Evolutionary conservation across 208 protist genomes (phyloP), one percentile per base, ranked within the genome.

Genomic region (Leishmania aethiopica): DNA sequence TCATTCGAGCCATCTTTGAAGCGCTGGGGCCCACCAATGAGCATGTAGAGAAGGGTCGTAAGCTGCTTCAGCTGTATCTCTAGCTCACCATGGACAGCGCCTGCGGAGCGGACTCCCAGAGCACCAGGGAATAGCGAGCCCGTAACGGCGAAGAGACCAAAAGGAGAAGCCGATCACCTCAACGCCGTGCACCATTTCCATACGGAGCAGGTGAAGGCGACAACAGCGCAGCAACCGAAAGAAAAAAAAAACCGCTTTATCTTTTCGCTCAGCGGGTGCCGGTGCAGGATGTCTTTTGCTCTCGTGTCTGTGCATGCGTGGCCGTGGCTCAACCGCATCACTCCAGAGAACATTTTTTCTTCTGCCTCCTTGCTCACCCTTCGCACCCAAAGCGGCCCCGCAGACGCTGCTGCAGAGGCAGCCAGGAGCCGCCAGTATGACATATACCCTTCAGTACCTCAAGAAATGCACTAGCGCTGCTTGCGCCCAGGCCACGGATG

Each of bases 1-100:
- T 95, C 1, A 87, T 96, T 67, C 70, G 88, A 4, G 78, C 81
- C 4, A 82, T 97, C n/a, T 95, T 97, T 69, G 94, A 97, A 67
- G 90, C 91, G 0, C 84, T 95, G 1, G 94, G 94, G 0, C 84
- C 82, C 40, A 91, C 84, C 1, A 85, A 97, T 74, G 90, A 97
- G 79, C 80, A 94, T 51, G 91, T 91, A 0, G 80, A 94, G 45
- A 89, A 91, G 69, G 92, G 90, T 17, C 81, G 94, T 32, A 86
- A 93, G 67, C 32, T 97, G 69, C 82, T 96, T 25, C 92, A 97
- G 83, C 60, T 91, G 51, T 97, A 96, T 81, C 53, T 91, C 25
- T 97, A 70, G 40, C 4, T 32, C 19, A 0, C 32, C 69, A 22
- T 74, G 3, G 40, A 17, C 28, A 42, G 19, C 22, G 66, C 66